A percentile compares a stretch with the other conserved stretches of the same genome.
phyloP scores from a whole-genome alignment of 805 yeast genomes.

The Sugiyamaella smithiae region DNA sequence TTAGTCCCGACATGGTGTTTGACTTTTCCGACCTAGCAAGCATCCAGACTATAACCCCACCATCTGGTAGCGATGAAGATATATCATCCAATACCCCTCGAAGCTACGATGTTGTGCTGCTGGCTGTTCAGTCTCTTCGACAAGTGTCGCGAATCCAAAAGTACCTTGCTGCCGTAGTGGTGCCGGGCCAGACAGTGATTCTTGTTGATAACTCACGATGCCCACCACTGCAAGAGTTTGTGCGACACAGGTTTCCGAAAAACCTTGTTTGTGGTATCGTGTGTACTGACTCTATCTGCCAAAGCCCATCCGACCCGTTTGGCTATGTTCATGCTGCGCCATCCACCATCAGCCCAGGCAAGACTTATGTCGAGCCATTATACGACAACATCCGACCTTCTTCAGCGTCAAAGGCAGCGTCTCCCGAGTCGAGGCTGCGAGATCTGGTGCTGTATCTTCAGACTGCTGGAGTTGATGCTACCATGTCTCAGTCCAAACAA shows the following conservation, averaged over 20 bases:
- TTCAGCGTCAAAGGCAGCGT: not conserved
- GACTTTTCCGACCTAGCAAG: slow-evolving; percentile 11
- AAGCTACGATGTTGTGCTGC: slow-evolving; percentile 14
- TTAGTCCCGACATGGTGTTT: slow-evolving; percentile 19
- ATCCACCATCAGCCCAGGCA: slow-evolving; percentile 5
- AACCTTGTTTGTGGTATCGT: slow-evolving; percentile 20
- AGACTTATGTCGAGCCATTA: slow-evolving; percentile 9
- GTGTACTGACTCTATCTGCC: slow-evolving; percentile 16
- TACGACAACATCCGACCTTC: slow-evolving; percentile 7
- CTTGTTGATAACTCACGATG: slow-evolving; percentile 21
- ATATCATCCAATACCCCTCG: not conserved
- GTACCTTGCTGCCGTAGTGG: slow-evolving; percentile 11
- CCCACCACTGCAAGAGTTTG: slow-evolving; percentile 15
- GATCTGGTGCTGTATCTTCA: slow-evolving; percentile 21
- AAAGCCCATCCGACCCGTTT: slow-evolving; percentile 9
- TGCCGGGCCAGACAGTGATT: slow-evolving; percentile 21
- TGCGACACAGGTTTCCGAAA: slow-evolving; percentile 19
- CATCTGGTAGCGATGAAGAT: slow-evolving; percentile 5
- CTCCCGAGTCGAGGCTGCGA: slow-evolving; percentile 7
- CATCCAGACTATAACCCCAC: not conserved
- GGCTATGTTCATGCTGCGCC: slow-evolving; percentile 3
- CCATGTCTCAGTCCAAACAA: slow-evolving; percentile 3
- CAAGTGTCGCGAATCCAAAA: slow-evolving; percentile 10
- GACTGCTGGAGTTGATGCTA: slow-evolving; percentile 24
- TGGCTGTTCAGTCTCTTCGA: slow-evolving; percentile 15